phyloP scores from a whole-genome alignment of 2,329 filamentous ascomycete species.

The Cordyceps tenuipes region DNA sequence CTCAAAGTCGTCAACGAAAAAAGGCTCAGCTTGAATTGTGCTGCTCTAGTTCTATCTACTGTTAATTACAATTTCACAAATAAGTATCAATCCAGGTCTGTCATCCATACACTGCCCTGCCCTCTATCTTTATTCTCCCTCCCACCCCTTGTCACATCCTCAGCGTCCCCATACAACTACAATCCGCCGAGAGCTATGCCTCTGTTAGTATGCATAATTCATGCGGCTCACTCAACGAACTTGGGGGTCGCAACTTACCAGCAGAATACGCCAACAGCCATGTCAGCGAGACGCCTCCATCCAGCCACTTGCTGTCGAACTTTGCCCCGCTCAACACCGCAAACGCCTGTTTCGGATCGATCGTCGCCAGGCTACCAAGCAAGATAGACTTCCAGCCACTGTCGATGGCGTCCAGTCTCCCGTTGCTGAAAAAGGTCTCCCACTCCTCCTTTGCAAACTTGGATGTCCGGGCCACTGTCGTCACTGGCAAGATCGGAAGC shows the following conservation, averaged over 20 bases:
- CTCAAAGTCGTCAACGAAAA: not conserved
- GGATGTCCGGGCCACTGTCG: conserved; percentile 55
- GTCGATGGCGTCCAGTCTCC: conserved; percentile 53
- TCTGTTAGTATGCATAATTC: not conserved
- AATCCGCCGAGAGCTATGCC: conserved; percentile 5
- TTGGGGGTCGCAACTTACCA: conserved; percentile 41
- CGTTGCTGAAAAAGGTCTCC: conserved; percentile 65
- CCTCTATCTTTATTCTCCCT: too few relatives aligned
- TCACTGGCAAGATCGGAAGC: conserved; percentile 64
- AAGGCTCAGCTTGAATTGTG: not conserved
- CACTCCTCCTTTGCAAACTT: conserved; percentile 77
- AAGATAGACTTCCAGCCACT: conserved; percentile 84
- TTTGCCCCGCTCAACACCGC: conserved; percentile 60
- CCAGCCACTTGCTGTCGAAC: conserved; percentile 62
- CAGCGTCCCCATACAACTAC: not conserved
- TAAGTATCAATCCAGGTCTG: not conserved
- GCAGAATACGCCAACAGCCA: conserved; percentile 80
- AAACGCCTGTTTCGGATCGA: conserved; percentile 63
- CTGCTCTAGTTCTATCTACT: conserved; percentile 1
- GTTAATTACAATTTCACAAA: not conserved
- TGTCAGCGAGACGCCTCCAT: conserved; percentile 74
- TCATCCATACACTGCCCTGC: not conserved
- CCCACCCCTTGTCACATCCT: too few relatives aligned
- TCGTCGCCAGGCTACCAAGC: conserved; percentile 71
- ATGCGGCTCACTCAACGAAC: not conserved